These are phyloP conservation scores for Psilocybe subaeruginosa DNA, from an alignment of 768 basidiomycete genomes.

Conservation along the genomic window DNA sequence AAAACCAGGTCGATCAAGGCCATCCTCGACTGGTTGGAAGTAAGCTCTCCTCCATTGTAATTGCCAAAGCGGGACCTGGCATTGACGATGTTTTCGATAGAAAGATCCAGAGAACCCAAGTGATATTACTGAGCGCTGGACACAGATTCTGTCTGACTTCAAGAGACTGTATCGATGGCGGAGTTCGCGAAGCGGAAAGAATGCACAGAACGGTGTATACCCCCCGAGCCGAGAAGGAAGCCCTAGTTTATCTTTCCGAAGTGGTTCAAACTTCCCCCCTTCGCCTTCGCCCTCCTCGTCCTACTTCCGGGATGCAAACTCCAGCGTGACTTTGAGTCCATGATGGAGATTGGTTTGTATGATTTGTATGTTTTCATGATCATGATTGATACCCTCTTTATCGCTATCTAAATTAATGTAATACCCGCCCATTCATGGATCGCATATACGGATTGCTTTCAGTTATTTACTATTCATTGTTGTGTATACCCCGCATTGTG, in stretches of 20 bases:
- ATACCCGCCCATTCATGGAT: background rate
- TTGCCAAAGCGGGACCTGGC: background rate
- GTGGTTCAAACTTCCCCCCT: background rate
- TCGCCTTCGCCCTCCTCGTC: background rate
- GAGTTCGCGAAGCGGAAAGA: background rate
- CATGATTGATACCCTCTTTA: background rate
- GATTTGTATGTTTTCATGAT: background rate
- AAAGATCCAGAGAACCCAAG: background rate
- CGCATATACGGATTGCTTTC: background rate
- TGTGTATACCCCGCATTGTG: background rate
- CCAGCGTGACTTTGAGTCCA: background rate
- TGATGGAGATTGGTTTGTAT: background rate
- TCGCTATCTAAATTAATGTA: background rate
- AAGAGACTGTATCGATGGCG: background rate
- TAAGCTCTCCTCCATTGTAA: background rate
- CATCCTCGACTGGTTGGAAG: slow-evolving; percentile 9
- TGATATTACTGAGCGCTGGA: background rate
- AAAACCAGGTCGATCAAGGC: slow-evolving; percentile 3
- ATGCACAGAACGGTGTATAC: background rate
- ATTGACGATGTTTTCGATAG: background rate
- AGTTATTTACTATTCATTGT: background rate
- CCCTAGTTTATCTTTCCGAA: background rate
- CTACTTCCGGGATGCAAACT: background rate
- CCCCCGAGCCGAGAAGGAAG: background rate
- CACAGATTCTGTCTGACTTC: background rate